phyloP scores from a whole-genome alignment of 306 rosid genomes.

The Begonia fuchsioides region DNA sequence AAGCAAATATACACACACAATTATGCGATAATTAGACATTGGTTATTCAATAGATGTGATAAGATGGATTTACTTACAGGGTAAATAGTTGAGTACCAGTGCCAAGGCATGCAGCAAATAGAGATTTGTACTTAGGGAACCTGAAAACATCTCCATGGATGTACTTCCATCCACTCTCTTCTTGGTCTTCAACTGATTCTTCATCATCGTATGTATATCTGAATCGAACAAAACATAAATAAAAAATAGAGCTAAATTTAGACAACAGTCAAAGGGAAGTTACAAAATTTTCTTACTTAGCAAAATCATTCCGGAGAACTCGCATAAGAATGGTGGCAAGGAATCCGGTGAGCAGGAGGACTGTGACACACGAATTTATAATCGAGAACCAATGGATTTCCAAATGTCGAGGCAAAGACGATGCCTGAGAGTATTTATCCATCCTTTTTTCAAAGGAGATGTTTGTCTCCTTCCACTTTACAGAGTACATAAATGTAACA shows the following conservation, averaged over 20 bases:
- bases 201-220: constrained; percentile 86
- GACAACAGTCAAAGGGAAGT: too few relatives aligned
- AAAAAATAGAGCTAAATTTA: constrained; percentile 4
- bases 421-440: constrained; percentile 83
- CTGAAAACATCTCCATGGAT: constrained; percentile 89
- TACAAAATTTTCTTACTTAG: too few relatives aligned
- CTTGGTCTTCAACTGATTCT: constrained; percentile 76
- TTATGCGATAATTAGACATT: too few relatives aligned
- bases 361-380: too few relatives aligned
- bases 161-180: constrained; percentile 90
- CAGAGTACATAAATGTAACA: constrained; percentile 58
- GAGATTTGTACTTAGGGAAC: constrained; percentile 58
- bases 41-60: too few relatives aligned
- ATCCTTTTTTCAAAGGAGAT: constrained; percentile 70
- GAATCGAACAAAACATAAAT: constrained; percentile 1
- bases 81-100: constrained; percentile 78
- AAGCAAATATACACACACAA: too few relatives aligned
- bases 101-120: constrained; percentile 75
- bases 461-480: constrained; percentile 59
- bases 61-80: constrained; percentile 36
- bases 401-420: constrained; percentile 73
- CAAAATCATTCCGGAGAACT: too few relatives aligned
- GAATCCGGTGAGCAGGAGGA: too few relatives aligned
- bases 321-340: too few relatives aligned
- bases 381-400: constrained; percentile 36